Conservation (phyloP, 2,329 filamentous ascomycete species). For the Aspergillus tanneri region DNA sequence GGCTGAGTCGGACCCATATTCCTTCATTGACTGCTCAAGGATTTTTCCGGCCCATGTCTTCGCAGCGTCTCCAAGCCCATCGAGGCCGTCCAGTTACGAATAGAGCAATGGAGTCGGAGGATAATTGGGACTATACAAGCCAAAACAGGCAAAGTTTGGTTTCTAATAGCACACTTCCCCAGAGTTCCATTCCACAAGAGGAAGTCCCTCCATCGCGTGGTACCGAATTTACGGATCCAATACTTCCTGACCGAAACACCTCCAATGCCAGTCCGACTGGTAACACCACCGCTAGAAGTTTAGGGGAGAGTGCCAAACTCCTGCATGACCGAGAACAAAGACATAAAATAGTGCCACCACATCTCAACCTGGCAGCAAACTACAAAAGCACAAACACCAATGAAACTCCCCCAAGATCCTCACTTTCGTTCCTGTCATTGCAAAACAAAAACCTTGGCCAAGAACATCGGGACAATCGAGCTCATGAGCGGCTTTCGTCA, state of each 20-base stretch:
- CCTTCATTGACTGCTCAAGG: constrained; percentile 84
- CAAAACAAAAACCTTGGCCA: constrained; percentile 53
- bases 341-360: constrained; percentile 32
- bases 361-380: constrained; percentile 61
- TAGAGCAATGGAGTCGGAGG: constrained; percentile 36
- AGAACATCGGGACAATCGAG: constrained; percentile 59
- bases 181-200: constrained; percentile 43
- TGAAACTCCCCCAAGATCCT: constrained; percentile 65
- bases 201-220: constrained; percentile 70
- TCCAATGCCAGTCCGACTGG: constrained; percentile 71
- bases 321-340: constrained; percentile 57
- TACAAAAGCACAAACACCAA: constrained; percentile 57
- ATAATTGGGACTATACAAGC: constrained; percentile 45
- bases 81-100: constrained; percentile 56
- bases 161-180: constrained; percentile 51
- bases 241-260: constrained; percentile 67
- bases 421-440: constrained; percentile 70
- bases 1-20: constrained; percentile 80
- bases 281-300: constrained; percentile 59
- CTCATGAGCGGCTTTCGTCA: constrained; percentile 81
- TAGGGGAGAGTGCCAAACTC: constrained; percentile 76
- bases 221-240: constrained; percentile 75
- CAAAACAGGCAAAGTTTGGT: constrained; percentile 60
- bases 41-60: constrained; percentile 96
- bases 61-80: constrained; percentile 88